phyloP scores from a whole-genome alignment of 768 basidiomycete species.

The Paxillus involutus region DNA sequence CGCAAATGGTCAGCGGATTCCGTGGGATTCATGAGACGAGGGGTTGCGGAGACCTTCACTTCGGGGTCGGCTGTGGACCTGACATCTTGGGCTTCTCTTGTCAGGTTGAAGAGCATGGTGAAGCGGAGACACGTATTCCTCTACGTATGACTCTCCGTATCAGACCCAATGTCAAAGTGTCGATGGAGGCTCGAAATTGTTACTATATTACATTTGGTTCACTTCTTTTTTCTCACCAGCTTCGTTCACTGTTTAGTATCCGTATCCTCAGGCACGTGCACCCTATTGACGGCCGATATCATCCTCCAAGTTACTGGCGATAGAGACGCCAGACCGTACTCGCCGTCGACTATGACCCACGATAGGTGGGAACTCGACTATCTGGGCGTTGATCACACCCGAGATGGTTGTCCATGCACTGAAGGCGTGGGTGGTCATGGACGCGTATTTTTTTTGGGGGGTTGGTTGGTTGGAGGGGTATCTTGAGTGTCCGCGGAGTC shows the following conservation, averaged over 20 bases:
- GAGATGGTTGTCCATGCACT: conserved; percentile 67
- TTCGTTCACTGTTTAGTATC: too few species aligned
- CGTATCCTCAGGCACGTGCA: too few species aligned
- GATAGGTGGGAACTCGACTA: conserved; percentile 53
- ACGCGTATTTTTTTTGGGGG: background rate
- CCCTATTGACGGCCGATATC: too few species aligned
- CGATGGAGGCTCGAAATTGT: too few species aligned
- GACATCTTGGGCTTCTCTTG: too few species aligned
- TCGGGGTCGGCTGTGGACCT: background rate
- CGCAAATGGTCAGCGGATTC: conserved; percentile 10
- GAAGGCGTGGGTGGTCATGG: conserved; percentile 57
- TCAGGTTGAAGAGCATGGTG: too few species aligned
- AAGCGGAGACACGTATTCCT: too few species aligned
- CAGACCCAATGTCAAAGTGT: too few species aligned
- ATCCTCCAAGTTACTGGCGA: too few species aligned
- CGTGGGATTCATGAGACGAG: background rate
- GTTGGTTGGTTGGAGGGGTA: background rate
- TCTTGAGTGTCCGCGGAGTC: conserved; percentile 1
- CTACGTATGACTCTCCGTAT: too few species aligned
- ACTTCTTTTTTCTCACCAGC: too few species aligned
- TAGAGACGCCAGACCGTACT: conserved; percentile 57
- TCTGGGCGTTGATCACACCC: conserved; percentile 57
- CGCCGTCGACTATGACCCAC: conserved; percentile 68
- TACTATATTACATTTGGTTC: too few species aligned
- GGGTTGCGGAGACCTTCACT: background rate